These are phyloP conservation scores for Cutaneotrichosporon sp. DNA, from an alignment of 1,284 basidiomycete genomes.

Conservation along the genomic window DNA sequence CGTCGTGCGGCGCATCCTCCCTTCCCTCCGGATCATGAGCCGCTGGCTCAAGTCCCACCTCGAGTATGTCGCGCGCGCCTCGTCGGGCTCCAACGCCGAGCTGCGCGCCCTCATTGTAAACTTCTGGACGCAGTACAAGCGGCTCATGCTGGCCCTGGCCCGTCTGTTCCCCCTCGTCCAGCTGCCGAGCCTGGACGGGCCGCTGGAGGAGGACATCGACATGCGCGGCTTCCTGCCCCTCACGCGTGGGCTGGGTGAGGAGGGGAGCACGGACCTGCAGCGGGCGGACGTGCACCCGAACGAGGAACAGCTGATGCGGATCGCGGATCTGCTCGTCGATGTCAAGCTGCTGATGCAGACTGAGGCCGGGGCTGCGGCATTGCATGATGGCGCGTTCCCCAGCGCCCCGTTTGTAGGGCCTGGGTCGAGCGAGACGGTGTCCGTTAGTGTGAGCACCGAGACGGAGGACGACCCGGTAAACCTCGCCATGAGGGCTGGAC, in stretches of 20 bases:
- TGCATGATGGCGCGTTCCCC: conserved; percentile 6
- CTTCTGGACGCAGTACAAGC: conserved; percentile 72
- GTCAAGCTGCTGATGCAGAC: conserved; percentile 52
- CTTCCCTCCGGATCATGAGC: conserved; percentile 75
- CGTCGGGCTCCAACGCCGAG: conserved; percentile 11
- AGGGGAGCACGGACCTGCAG: conserved; percentile 9
- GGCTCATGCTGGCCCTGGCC: conserved; percentile 62
- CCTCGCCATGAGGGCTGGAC: conserved; percentile 64
- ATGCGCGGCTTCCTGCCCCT: conserved; percentile 83
- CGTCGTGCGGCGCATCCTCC: conserved; percentile 75
- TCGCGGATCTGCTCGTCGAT: conserved; percentile 77
- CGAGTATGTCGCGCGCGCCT: conserved; percentile 57
- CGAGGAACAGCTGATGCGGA: conserved; percentile 89
- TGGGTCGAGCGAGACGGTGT: conserved; percentile 50
- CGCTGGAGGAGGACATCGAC: conserved; percentile 89
- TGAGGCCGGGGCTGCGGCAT: conserved; percentile 9
- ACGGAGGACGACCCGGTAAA: conserved; percentile 77
- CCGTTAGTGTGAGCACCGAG: conserved; percentile 61
- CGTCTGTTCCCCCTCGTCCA: conserved; percentile 64
- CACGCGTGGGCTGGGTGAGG: conserved; percentile 52
- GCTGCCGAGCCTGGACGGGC: conserved; percentile 60
- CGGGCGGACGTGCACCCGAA: conserved; percentile 64
- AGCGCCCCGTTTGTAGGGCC: conserved; percentile 32
- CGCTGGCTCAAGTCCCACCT: conserved; percentile 84
- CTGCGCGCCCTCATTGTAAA: conserved; percentile 33